phyloP scores from a whole-genome alignment of 1,284 basidiomycete species.

The Apiotrichum montevideense region DNA sequence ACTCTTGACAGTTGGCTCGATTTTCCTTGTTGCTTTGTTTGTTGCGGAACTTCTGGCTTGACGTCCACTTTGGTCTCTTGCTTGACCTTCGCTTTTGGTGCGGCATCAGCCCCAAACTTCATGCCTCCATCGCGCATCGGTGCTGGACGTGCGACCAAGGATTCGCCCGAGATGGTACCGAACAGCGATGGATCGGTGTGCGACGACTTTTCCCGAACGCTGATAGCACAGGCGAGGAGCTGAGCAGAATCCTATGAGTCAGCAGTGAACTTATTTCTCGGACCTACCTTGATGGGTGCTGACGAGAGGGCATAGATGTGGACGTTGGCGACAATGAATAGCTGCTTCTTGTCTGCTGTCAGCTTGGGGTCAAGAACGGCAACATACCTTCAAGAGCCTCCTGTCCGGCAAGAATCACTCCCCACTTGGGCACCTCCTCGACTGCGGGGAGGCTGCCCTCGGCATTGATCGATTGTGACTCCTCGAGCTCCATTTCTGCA shows the following conservation, averaged over 20 bases:
- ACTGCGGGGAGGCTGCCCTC: conserved; percentile 1
- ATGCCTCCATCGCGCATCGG: conserved; percentile 28
- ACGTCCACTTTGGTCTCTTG: conserved; percentile 7
- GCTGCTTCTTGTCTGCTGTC: conserved; percentile 30
- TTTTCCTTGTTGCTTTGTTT: neutral
- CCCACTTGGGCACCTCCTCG: conserved; percentile 32
- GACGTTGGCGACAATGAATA: conserved; percentile 31
- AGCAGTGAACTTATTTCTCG: neutral
- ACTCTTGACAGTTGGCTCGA: neutral
- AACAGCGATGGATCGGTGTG: conserved; percentile 25
- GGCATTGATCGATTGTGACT: conserved; percentile 8
- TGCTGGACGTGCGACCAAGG: conserved; percentile 11
- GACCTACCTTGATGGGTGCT: conserved; percentile 16
- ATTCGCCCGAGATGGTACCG: conserved; percentile 34
- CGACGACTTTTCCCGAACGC: conserved; percentile 19
- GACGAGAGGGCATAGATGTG: conserved; percentile 39
- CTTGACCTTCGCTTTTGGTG: conserved; percentile 5
- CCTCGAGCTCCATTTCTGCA: conserved; percentile 13
- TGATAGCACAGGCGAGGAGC: conserved; percentile 25
- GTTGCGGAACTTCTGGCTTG: conserved; percentile 1
- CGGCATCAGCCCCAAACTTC: conserved; percentile 16
- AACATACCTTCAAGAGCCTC: conserved; percentile 35
- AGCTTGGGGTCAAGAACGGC: neutral
- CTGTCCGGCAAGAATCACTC: conserved; percentile 32
- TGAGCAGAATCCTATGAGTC: conserved; percentile 33